These are phyloP conservation scores for Solanum pinnatisectum DNA, from an alignment of 257 asterid genomes.

Conservation along the genomic window DNA sequence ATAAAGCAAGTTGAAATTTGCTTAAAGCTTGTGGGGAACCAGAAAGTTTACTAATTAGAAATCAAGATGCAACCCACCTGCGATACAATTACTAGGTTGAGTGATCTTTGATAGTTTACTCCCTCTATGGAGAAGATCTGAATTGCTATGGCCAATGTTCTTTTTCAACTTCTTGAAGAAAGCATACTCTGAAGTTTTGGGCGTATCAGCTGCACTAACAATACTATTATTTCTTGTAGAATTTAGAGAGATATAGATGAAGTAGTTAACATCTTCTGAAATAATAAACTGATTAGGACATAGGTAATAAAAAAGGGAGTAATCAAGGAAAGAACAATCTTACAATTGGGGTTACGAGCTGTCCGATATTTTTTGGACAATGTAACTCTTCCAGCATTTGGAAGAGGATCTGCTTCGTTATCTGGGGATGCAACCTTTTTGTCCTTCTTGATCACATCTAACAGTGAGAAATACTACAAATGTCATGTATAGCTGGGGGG, in stretches of 20 bases:
- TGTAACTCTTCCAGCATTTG: slow-evolving; percentile 10
- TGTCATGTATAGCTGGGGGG: background rate
- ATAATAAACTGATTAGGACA: background rate
- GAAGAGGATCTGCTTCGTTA: slow-evolving; percentile 16
- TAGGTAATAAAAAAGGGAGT: background rate
- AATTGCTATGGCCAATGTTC: slow-evolving; percentile 18
- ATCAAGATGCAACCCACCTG: slow-evolving; percentile 25
- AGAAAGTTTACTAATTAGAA: background rate
- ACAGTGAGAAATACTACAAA: background rate
- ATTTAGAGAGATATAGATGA: background rate
- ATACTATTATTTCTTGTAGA: background rate
- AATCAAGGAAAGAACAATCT: slow-evolving; percentile 10
- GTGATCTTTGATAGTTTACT: slow-evolving; percentile 11
- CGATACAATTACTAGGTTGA: slow-evolving; percentile 2
- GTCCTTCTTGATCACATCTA: slow-evolving; percentile 35
- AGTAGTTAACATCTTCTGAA: background rate
- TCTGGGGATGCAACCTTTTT: slow-evolving; percentile 44
- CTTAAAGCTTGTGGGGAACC: background rate
- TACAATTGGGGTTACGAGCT: slow-evolving; percentile 21
- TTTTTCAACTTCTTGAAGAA: slow-evolving; percentile 61
- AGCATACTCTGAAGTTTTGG: slow-evolving; percentile 81
- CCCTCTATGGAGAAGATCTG: slow-evolving; percentile 15
- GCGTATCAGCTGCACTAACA: slow-evolving; percentile 41
- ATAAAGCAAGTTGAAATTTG: background rate
- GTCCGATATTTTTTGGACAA: slow-evolving; percentile 19